These are phyloP conservation scores for Kalanchoe fedtschenkoi DNA, from an alignment of 164 flowering plant species.

Conservation along the genomic window DNA sequence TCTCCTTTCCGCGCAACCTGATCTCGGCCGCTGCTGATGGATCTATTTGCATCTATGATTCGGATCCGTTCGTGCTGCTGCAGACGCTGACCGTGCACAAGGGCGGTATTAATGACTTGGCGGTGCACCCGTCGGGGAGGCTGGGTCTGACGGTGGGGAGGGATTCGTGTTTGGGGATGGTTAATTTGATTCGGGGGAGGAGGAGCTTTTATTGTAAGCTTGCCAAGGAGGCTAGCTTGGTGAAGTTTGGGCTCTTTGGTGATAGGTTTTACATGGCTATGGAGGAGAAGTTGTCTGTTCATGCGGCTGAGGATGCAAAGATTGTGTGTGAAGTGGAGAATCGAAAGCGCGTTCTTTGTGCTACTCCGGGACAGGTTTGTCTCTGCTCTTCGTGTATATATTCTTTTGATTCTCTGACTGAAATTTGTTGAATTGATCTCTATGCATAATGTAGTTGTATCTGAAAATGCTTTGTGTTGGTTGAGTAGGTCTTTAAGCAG, in stretches of 20 bases:
- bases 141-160: slow-evolving; percentile 63
- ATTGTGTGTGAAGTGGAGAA: slow-evolving; percentile 45
- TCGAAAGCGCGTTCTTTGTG: slow-evolving; percentile 54
- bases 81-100: slow-evolving; percentile 47
- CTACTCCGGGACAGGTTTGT: slow-evolving; percentile 52
- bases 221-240: slow-evolving; percentile 54
- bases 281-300: slow-evolving; percentile 56
- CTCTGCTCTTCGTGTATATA: background rate
- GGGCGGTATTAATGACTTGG: slow-evolving; percentile 46
- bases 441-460: too few relatives aligned
- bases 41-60: slow-evolving; percentile 57
- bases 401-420: too few relatives aligned
- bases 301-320: slow-evolving; percentile 72
- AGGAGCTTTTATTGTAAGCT: slow-evolving; percentile 65
- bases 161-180: slow-evolving; percentile 70
- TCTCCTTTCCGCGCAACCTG: slow-evolving; percentile 75
- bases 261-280: slow-evolving; percentile 57
- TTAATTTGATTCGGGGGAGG: slow-evolving; percentile 76
- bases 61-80: slow-evolving; percentile 68
- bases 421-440: too few relatives aligned
- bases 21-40: slow-evolving; percentile 67
- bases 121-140: slow-evolving; percentile 67
- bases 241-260: slow-evolving; percentile 43
- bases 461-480: too few relatives aligned
- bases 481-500: too few relatives aligned